Conservation (phyloP, 108 stramenopile species). For the Discostella stelligeroides region DNA sequence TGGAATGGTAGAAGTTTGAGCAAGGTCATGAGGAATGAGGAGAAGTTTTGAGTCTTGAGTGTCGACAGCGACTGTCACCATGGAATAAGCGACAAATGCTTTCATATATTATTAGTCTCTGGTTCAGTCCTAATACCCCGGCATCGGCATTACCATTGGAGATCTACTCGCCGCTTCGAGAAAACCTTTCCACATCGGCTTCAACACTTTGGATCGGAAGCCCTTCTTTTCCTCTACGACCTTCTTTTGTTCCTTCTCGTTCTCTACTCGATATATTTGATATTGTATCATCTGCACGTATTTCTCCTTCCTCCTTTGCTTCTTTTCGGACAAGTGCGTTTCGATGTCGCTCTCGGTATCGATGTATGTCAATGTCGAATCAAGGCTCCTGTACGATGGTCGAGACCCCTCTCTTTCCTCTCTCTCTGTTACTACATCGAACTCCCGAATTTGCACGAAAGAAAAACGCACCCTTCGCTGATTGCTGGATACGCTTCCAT, state of each 20-base stretch:
- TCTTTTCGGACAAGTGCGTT: neutral
- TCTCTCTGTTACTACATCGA: neutral
- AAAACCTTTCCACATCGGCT: conserved; percentile 4
- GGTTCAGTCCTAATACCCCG: too few relatives aligned
- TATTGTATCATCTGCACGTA: conserved; percentile 1
- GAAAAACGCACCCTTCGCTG: neutral
- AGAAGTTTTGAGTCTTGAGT: too few relatives aligned
- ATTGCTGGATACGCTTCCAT: neutral
- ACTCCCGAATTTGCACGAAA: neutral
- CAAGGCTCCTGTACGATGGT: neutral
- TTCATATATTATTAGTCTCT: too few relatives aligned
- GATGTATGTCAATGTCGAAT: neutral
- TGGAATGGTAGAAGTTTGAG: too few relatives aligned
- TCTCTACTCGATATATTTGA: neutral
- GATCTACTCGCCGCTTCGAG: conserved; percentile 3
- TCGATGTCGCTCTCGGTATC: conserved; percentile 10
- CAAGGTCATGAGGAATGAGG: too few relatives aligned
- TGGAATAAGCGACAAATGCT: too few relatives aligned
- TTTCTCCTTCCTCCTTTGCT: neutral
- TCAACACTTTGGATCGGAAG: conserved; percentile 7
- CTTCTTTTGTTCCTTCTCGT: neutral
- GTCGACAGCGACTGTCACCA: too few relatives aligned
- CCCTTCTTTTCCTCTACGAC: neutral
- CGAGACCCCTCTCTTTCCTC: neutral
- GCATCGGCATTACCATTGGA: neutral